These are phyloP conservation scores for Yamadazyma triangularis DNA, from an alignment of 1,139 yeast genomes.

Conservation along the genomic window DNA sequence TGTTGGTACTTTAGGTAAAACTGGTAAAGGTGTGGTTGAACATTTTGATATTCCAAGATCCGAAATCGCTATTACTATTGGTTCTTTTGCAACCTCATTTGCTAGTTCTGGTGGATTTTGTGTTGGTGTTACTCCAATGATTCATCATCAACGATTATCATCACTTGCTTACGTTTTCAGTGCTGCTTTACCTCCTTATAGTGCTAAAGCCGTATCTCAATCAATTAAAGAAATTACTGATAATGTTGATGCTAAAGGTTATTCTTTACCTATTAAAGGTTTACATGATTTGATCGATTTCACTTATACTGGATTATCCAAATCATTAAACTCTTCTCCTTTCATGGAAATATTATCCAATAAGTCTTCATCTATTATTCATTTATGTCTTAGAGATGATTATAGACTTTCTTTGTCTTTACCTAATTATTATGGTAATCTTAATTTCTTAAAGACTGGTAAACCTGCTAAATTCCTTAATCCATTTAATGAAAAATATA, in stretches of 20 bases:
- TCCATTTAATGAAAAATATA: constrained; percentile 40
- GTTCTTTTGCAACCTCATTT: constrained; percentile 77
- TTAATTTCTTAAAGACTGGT: constrained; percentile 34
- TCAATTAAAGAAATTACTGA: constrained; percentile 42
- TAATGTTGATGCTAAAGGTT: constrained; percentile 30
- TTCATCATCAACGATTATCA: constrained; percentile 88
- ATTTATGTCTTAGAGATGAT: constrained; percentile 47
- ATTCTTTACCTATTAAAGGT: constrained; percentile 23
- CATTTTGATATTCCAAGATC: constrained; percentile 58
- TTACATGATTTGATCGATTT: constrained; percentile 23
- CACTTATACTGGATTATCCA: constrained; percentile 16
- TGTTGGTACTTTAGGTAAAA: constrained; percentile 76
- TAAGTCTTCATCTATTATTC: constrained; percentile 62
- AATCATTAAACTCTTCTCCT: constrained; percentile 16
- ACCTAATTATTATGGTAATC: constrained; percentile 46
- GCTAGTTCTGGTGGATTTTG: constrained; percentile 97
- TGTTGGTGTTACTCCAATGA: constrained; percentile 79
- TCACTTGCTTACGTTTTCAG: constrained; percentile 89
- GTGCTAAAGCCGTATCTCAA: constrained; percentile 69
- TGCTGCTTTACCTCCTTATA: constrained; percentile 92
- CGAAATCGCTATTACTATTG: constrained; percentile 79
- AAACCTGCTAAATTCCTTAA: constrained; percentile 32
- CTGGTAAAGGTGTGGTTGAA: constrained; percentile 86
- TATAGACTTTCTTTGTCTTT: constrained; percentile 40
- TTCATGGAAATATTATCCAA: constrained; percentile 54